Evolutionary conservation across 176 grass and related monocot genomes (phyloP).

Genomic region (Areca catechu): DNA sequence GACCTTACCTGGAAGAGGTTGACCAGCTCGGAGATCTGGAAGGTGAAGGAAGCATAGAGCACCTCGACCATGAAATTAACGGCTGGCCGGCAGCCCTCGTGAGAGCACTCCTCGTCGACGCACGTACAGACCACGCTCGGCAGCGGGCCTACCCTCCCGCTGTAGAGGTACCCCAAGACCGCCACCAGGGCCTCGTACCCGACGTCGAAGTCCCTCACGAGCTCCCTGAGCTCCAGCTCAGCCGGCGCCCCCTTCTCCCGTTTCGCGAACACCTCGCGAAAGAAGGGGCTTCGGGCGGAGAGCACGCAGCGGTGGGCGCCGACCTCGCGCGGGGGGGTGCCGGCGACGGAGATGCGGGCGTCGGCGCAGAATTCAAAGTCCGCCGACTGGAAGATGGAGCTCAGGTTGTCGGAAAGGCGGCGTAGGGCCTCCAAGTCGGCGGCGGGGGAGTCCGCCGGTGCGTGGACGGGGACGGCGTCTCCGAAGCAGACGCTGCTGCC

Average conservation of each 20-base stretch:
- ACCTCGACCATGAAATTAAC: slow-evolving; percentile 73
- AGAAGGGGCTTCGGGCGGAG: slow-evolving; percentile 77
- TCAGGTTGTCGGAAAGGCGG: slow-evolving; percentile 84
- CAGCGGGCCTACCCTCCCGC: slow-evolving; percentile 49
- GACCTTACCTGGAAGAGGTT: slow-evolving; percentile 81
- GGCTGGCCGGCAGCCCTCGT: slow-evolving; percentile 62
- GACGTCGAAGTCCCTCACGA: slow-evolving; percentile 50
- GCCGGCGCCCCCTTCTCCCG: background rate
- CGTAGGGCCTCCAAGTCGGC: slow-evolving; percentile 70
- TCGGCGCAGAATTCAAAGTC: slow-evolving; percentile 66
- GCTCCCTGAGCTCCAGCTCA: slow-evolving; percentile 28
- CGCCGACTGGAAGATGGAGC: slow-evolving; percentile 41
- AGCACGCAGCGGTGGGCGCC: slow-evolving; percentile 83
- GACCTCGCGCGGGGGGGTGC: slow-evolving; percentile 13
- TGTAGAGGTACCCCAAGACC: slow-evolving; percentile 90
- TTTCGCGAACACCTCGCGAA: slow-evolving; percentile 51
- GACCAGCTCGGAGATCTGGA: slow-evolving; percentile 77
- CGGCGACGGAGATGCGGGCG: slow-evolving; percentile 33
- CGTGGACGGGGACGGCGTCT: slow-evolving; percentile 8
- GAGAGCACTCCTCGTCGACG: slow-evolving; percentile 67
- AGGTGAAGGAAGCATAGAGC: slow-evolving; percentile 75
- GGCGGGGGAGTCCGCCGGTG: background rate
- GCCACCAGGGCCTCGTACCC: slow-evolving; percentile 55
- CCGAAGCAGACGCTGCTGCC: slow-evolving; percentile 19
- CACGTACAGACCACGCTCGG: slow-evolving; percentile 66